A percentile compares a stretch with the other conserved stretches of the same genome.
Evolutionary conservation across 1,284 basidiomycete species (phyloP).

Genomic region (Trichosporon coremiiforme): DNA sequence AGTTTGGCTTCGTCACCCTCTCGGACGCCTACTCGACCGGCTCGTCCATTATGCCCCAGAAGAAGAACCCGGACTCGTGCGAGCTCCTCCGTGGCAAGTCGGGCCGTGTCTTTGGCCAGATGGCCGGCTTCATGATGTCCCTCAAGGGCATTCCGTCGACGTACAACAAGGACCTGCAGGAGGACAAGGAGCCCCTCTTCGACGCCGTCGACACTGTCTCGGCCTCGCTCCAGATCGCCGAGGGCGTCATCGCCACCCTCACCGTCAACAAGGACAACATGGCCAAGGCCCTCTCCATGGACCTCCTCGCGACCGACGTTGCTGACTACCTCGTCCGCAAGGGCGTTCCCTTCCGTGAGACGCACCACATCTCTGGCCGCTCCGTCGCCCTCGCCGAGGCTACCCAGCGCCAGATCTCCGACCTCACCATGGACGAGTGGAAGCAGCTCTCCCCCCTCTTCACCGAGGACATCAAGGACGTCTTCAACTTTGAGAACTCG

Average conservation of each 20-base stretch:
- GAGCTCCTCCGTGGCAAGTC: constrained; percentile 94
- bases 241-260: constrained; percentile 89
- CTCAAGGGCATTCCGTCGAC: constrained; percentile 96
- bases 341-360: constrained; percentile 97
- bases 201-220: constrained; percentile 88
- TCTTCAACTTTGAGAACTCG: constrained; percentile 91
- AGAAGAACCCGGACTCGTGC: constrained; percentile 97
- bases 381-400: constrained; percentile 92
- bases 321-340: constrained; percentile 98
- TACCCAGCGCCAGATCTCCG: constrained; percentile 74
- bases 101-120: constrained; percentile 91
- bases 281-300: constrained; percentile 86
- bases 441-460: constrained; percentile 76
- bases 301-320: constrained; percentile 94
- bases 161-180: constrained; percentile 99
- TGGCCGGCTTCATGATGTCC: constrained; percentile 98
- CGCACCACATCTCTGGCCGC: constrained; percentile 95
- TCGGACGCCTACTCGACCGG: constrained; percentile 99
- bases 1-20: constrained; percentile 91
- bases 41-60: constrained; percentile 99
- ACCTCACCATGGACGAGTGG: constrained; percentile 78
- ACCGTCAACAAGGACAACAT: constrained; percentile 86
- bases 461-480: constrained; percentile 72
- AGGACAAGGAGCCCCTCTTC: constrained; percentile 97
- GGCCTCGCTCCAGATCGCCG: constrained; percentile 88